Evolutionary conservation across 164 flowering plant genomes (phyloP), one percentile per base, ranked within the genome.

Genomic region (Chimonanthus salicifolius): DNA sequence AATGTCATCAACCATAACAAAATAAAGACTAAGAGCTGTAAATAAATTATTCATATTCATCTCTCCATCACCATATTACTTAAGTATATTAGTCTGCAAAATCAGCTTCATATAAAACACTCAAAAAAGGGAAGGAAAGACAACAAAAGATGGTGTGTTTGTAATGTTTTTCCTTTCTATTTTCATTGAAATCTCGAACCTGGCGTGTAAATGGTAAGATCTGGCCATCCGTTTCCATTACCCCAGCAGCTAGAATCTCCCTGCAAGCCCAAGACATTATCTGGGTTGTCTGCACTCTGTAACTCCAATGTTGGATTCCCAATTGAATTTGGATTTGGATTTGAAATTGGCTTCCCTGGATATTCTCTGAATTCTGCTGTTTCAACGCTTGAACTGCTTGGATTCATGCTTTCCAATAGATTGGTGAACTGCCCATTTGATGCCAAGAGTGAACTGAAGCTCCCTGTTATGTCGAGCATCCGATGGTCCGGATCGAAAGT

Each of bases 161-260:
- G 44, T n/a, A 21, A 2, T 43, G 13, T 4, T 16, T 15, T 58
- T 71, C 46, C 47, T 68, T 58, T 48, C 5, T 13, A 7, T 62
- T 72, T 45, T 74, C 77, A 82, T 69, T 83, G 85, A 67, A 81
- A 84, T 47, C 62, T 84, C 49, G 91, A 88, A 78, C 92, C 85
- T 76, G 89, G 90, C 44, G 91, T 87, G 84, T 84, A 82, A 74
- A 90, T 90, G 58, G 91, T 82, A 71, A 88, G 91, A 84, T 88
- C 93, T 81, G 93, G 91, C 92, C 92, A 88, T 11, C 85, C 91
- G 76, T 79, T 82, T 33, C 81, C 75, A 58, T 63, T 80, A 11
- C 82, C 80, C 87, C 89, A 84, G 63, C 87, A 80, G 66, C 77
- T 79, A 9, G 72, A 72, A 65, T 84, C 81, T 62, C 51, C 80